phyloP scores from a whole-genome alignment of 371 early-diverging fungal genomes.

The Mucor plumbeus region DNA sequence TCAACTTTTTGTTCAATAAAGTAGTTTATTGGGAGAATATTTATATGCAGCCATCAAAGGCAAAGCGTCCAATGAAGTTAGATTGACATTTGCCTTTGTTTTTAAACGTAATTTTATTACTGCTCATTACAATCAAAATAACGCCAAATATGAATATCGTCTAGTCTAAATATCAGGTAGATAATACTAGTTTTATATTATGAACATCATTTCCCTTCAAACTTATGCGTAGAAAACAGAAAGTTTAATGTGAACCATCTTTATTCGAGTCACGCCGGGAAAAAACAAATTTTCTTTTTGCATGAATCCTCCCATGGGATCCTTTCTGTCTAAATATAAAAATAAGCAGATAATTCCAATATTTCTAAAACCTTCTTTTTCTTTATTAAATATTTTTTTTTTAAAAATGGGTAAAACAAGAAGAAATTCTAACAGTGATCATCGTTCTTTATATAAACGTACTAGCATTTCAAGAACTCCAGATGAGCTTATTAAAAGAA shows the following conservation, averaged over 20 bases:
- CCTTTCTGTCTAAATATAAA: not conserved
- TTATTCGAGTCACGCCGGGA: not conserved
- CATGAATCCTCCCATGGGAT: constrained; percentile 10
- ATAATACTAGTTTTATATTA: too few relatives aligned
- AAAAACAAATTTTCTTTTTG: constrained; percentile 12
- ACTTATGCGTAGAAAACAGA: not conserved
- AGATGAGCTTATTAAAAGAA: constrained; percentile 43
- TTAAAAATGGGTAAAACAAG: constrained; percentile 22
- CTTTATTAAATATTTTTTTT: not conserved
- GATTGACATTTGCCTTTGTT: not conserved
- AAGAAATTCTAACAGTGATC: constrained; percentile 26
- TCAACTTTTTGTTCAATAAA: too few relatives aligned
- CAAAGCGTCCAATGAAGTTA: not conserved
- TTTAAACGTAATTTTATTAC: not conserved
- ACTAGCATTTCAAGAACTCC: constrained; percentile 48
- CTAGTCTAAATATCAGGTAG: too few relatives aligned
- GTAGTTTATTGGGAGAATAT: not conserved
- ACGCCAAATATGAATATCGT: not conserved
- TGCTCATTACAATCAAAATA: not conserved
- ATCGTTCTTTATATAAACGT: constrained; percentile 43
- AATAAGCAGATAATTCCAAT: not conserved
- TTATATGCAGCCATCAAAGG: not conserved
- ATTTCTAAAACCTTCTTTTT: constrained; percentile 16
- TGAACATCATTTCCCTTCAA: not conserved
- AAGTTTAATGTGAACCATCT: constrained; percentile 4